phyloP scores from a whole-genome alignment of 179 eudicot genomes.

The Dionaea muscipula region DNA sequence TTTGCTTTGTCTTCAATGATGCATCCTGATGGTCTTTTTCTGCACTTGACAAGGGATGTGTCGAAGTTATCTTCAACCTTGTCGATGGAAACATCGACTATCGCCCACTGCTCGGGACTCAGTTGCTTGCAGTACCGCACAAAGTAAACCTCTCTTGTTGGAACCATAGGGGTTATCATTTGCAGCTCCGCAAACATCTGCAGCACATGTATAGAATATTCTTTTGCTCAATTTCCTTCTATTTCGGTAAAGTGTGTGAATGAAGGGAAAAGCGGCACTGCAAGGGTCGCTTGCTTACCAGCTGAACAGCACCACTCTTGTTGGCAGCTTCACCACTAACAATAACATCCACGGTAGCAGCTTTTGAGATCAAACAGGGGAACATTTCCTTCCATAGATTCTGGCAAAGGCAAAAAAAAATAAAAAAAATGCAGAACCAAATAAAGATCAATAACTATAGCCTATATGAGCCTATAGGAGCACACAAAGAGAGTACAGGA shows the following conservation, averaged over 20 bases:
- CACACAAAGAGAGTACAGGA: not conserved
- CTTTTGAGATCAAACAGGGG: constrained; percentile 74
- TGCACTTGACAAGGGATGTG: constrained; percentile 55
- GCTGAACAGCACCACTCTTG: constrained; percentile 56
- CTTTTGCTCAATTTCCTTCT: not conserved
- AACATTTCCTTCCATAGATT: constrained; percentile 94
- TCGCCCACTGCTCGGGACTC: constrained; percentile 74
- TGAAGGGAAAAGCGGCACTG: not conserved
- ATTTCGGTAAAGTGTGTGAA: too few species aligned
- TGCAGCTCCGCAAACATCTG: constrained; percentile 98
- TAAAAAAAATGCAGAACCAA: not conserved
- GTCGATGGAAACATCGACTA: constrained; percentile 83
- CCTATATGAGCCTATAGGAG: too few species aligned
- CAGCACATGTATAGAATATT: not conserved
- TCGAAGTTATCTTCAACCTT: constrained; percentile 67
- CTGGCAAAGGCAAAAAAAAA: constrained; percentile 24
- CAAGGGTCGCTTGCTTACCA: constrained; percentile 36
- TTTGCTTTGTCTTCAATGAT: constrained; percentile 86
- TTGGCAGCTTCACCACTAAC: constrained; percentile 56
- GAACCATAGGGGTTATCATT: constrained; percentile 87
- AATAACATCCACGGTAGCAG: constrained; percentile 69
- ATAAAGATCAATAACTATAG: not conserved
- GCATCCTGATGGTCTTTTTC: constrained; percentile 92
- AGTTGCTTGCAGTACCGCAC: constrained; percentile 70
- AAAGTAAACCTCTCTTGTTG: constrained; percentile 91